Base-by-base conservation (phyloP, 1,284 basidiomycete species). In the Ceratobasidium sp. region DNA sequence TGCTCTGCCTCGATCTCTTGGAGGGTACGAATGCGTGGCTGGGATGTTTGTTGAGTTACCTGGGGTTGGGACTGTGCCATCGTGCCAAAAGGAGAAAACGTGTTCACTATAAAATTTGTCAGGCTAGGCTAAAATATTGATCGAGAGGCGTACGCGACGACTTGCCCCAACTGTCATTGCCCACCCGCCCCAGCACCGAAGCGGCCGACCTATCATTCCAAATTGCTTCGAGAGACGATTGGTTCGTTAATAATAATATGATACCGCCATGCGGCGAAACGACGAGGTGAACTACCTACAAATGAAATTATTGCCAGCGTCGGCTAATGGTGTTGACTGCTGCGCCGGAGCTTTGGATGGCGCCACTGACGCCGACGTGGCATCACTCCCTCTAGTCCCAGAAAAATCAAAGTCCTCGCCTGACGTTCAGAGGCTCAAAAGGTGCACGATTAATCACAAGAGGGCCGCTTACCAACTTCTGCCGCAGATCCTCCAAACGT, bases 341-440 rank as follows among this genome's bases (percentile, higher is more conserved):
- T 72, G 65, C 0, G 49, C n/a, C 14, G 53, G 22, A 48, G 56
- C 54, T 74, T 76, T 73, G 63, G 65, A 29, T 64, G 76, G 24
- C 56, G 77, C 49, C 49, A 41, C 19, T 53, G 73, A 29, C 37
- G 72, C 58, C 39, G 74, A 19, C 41, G 51, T 31, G 61, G 74
- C 53, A 53, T 51, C 16, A 48, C 56, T 66, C 74, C 75, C 49
- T 69, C 66, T 75, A 37, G 81, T 80, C 46, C 80, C 81, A 29
- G 84, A 85, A 83, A 98, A 98, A 84, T 98, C 94, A 81, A 98
- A 98, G 83, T 98, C 95, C 81, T 91, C 94, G 81, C 91, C 95
- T 96, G 80, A 65, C n/a, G n/a, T 34, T 8, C 22, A 37, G 66
- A 43, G 77, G 14, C 11, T 54, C 53, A 13, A 11, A 5, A 31